Conservation (phyloP, 441 rosid species). For the Populus hybrid region DNA sequence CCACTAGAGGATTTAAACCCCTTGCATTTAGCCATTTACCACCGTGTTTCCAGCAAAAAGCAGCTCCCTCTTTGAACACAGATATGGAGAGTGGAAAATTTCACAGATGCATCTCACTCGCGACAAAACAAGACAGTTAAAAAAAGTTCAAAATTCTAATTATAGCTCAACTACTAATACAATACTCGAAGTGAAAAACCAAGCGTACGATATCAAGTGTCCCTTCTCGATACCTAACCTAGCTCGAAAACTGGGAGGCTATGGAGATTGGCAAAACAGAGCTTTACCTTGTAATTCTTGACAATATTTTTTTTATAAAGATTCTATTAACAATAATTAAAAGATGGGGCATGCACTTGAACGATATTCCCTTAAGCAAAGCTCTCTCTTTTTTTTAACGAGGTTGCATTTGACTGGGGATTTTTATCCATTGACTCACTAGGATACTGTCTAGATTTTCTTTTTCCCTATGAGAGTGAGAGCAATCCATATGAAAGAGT, state of each 20-base stretch:
- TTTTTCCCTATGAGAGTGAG: too few species aligned
- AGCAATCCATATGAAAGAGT: too few species aligned
- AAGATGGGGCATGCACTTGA: neutral
- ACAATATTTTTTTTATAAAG: neutral
- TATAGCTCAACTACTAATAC: too few species aligned
- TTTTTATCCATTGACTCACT: neutral
- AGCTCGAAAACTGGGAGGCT: neutral
- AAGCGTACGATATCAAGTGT: neutral
- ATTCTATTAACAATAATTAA: neutral
- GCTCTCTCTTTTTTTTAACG: too few species aligned
- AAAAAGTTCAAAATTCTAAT: neutral
- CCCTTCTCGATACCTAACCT: neutral
- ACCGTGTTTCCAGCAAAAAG: neutral
- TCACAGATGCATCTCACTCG: too few species aligned
- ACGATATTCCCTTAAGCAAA: conserved; percentile 1
- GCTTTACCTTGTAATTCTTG: neutral
- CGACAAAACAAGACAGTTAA: too few species aligned
- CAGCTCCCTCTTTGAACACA: neutral
- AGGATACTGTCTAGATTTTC: too few species aligned
- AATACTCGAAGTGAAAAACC: neutral
- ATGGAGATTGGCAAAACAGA: neutral
- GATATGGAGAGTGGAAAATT: too few species aligned
- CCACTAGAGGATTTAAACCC: neutral
- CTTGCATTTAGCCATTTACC: neutral
- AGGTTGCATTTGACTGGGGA: neutral